Base-by-base conservation (phyloP, 2,329 filamentous ascomycete genomes). In the Emergomyces africanus region DNA sequence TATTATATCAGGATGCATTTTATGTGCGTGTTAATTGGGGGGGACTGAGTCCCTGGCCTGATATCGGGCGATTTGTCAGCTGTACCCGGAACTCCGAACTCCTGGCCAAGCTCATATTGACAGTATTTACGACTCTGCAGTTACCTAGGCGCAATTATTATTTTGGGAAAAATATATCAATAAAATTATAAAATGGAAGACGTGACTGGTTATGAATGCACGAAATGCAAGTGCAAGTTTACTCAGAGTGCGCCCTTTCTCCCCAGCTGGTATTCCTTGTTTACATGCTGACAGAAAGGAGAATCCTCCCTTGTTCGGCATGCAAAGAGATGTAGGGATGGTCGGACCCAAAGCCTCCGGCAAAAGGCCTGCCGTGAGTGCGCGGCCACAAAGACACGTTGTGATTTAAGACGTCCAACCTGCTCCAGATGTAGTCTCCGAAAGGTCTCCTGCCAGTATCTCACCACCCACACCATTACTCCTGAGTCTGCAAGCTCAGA, bases 271-370 rank as follows among this genome's bases (percentile, higher is more conserved):
- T 20, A 35, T 33, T 20, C 18, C 28, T 30, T 30, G 37, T 54
- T 42, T 23, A 30, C 39, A 25, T 9, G n/a, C 41, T 50, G 18
- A 57, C 20, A 28, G 23, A 49, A 8, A n/a, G 25, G 12, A 28
- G 54, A 39, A 54, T 59, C 57, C 23, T 59, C 57, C 4, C 57
- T 59, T 28, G 25, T 59, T 14, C 48, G 57, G 12, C 57, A 59
- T 41, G 37, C 39, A 6, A 59, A 48, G 28, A 54, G 30, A 46
- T 54, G 51, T 25, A 9, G n/a, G 18, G 42, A 59, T 48, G 49
- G 51, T 23, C 50, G 15, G 25, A n/a, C 30, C 15, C 30, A 23
- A 10, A 48, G 2, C 35, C 14, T 59, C 15, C 57, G 57, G 10
- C 49, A 46, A 35, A 59, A 59, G 25, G 23, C 57, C 15, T 59